These are phyloP conservation scores for Fusarium floridanum DNA, from an alignment of 2,329 filamentous ascomycete species.

Conservation along the genomic window DNA sequence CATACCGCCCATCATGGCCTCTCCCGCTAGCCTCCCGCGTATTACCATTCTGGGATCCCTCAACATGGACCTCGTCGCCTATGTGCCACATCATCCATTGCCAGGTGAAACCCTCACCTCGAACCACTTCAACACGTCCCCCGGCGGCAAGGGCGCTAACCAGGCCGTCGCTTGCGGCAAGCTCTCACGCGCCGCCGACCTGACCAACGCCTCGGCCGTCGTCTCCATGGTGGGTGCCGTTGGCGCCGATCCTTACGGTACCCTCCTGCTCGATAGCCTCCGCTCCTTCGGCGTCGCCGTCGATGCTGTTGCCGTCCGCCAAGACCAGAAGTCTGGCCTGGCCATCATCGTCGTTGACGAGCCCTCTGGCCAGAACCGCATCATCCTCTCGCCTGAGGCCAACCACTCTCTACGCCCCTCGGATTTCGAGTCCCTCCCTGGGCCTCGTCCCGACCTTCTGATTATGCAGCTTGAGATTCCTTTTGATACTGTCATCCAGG, in stretches of 20 bases:
- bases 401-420: constrained; percentile 66
- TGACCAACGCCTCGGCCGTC: constrained; percentile 52
- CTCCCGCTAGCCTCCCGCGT: constrained; percentile 48
- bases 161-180: constrained; percentile 92
- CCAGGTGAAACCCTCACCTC: constrained; percentile 91
- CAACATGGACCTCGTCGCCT: constrained; percentile 93
- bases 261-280: constrained; percentile 70
- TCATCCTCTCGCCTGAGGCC: constrained; percentile 79
- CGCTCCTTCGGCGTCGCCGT: constrained; percentile 72
- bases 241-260: constrained; percentile 75
- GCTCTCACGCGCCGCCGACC: constrained; percentile 70
- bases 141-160: constrained; percentile 95
- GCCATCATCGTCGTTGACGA: constrained; percentile 83
- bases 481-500: constrained; percentile 72
- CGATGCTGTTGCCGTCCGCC: constrained; percentile 60
- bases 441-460: constrained; percentile 69
- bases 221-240: constrained; percentile 83
- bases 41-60: constrained; percentile 93
- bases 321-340: constrained; percentile 71
- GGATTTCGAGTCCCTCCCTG: constrained; percentile 52
- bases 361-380: constrained; percentile 80
- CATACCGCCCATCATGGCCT: constrained; percentile 34
- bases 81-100: constrained; percentile 84
- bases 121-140: constrained; percentile 80
- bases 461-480: constrained; percentile 86